phyloP scores from a whole-genome alignment of 2,329 filamentous ascomycete species.

The Fusarium protoensiforme region DNA sequence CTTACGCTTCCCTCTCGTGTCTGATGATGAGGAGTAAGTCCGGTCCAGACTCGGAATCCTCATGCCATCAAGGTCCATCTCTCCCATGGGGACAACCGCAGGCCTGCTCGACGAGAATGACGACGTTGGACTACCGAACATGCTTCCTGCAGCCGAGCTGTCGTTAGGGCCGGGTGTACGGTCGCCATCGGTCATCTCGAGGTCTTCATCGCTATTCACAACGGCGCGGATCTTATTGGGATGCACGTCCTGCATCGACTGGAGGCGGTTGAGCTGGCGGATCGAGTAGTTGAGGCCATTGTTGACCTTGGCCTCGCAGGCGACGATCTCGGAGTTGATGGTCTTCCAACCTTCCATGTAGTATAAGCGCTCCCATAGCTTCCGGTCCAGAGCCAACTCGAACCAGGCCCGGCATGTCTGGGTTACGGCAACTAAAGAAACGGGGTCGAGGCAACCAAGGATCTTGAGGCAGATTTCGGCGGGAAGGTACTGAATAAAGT shows the following conservation, averaged over 20 bases:
- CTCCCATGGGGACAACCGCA: conserved; percentile 39
- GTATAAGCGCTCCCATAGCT: conserved; percentile 88
- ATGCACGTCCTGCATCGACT: conserved; percentile 60
- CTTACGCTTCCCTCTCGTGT: conserved; percentile 50
- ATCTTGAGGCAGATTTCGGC: conserved; percentile 92
- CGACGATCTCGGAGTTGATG: conserved; percentile 71
- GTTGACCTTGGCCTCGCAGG: conserved; percentile 72
- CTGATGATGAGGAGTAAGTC: conserved; percentile 41
- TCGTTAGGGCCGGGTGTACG: conserved; percentile 41
- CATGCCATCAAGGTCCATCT: conserved; percentile 45
- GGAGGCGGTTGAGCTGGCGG: conserved; percentile 55
- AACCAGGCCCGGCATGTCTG: conserved; percentile 86
- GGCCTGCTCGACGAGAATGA: conserved; percentile 46
- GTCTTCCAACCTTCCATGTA: conserved; percentile 87
- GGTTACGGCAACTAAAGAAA: conserved; percentile 83
- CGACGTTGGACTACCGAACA: conserved; percentile 50
- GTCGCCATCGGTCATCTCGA: conserved; percentile 58
- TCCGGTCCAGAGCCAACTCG: conserved; percentile 80
- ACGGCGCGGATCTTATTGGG: conserved; percentile 66
- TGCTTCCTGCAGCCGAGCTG: conserved; percentile 38
- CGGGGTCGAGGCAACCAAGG: conserved; percentile 84
- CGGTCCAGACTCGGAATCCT: conserved; percentile 48
- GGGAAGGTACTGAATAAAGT: conserved; percentile 87
- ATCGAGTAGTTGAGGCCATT: conserved; percentile 53
- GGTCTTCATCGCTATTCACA: conserved; percentile 60